These are phyloP conservation scores for Penicillium odoratum DNA, from an alignment of 495 filamentous ascomycete genomes.

Conservation along the genomic window DNA sequence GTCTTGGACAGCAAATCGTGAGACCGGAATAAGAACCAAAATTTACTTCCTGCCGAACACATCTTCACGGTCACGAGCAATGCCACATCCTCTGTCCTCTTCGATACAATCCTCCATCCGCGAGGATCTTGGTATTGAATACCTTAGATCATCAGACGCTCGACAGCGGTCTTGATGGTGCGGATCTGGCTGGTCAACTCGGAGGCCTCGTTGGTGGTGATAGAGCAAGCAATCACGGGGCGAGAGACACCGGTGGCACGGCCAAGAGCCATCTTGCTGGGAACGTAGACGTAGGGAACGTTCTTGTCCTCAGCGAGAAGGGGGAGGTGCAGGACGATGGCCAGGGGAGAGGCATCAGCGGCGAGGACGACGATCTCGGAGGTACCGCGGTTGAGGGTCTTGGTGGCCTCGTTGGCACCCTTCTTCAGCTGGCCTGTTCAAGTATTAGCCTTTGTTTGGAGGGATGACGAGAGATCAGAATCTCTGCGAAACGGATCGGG, in stretches of 20 bases:
- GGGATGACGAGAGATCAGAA: not conserved
- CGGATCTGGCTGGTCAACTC: constrained; percentile 86
- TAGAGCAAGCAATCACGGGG: constrained; percentile 75
- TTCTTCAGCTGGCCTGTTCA: constrained; percentile 71
- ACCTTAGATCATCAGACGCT: constrained; percentile 89
- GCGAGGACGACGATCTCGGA: constrained; percentile 86
- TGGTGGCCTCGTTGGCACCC: constrained; percentile 72
- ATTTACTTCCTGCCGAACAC: not conserved
- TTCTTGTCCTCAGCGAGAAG: constrained; percentile 87
- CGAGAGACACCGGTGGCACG: constrained; percentile 73
- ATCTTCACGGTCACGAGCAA: not conserved
- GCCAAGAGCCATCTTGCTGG: constrained; percentile 72
- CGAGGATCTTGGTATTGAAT: not conserved
- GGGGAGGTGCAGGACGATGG: constrained; percentile 89
- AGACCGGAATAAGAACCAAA: not conserved
- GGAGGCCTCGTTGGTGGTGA: constrained; percentile 87
- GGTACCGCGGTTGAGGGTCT: constrained; percentile 86
- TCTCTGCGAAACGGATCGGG: not conserved
- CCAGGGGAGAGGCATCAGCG: constrained; percentile 81
- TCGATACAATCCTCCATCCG: not conserved
- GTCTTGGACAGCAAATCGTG: constrained; percentile 19
- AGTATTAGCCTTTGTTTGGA: constrained; percentile 43
- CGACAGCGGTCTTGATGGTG: constrained; percentile 88
- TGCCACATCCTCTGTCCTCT: not conserved
- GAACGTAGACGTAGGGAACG: constrained; percentile 64